Conservation (phyloP, 192 early-diverging fungal species). For the Linnemannia elongata region DNA sequence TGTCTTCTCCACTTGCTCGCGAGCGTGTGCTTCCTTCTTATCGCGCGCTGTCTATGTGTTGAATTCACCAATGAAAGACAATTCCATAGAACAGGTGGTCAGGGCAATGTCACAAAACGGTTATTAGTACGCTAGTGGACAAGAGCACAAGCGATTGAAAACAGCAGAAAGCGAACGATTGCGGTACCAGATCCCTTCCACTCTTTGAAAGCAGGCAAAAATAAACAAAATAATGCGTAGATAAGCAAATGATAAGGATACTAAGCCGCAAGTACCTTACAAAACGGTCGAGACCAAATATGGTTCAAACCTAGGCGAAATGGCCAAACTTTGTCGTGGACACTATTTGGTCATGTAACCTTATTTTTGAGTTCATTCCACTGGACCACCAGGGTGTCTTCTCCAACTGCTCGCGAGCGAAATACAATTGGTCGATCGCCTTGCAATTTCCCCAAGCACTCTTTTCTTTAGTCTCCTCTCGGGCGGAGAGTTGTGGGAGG, state of each 20-base stretch:
- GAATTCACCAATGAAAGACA: constrained; percentile 19
- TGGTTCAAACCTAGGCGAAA: constrained; percentile 26
- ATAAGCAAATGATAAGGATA: constrained; percentile 17
- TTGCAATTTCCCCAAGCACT: constrained; percentile 31
- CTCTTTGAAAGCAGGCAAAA: constrained; percentile 2
- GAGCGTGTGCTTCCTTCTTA: constrained; percentile 2
- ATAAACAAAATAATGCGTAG: constrained; percentile 7
- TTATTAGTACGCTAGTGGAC: constrained; percentile 15
- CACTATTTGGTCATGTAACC: constrained; percentile 27
- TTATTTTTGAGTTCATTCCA: constrained; percentile 31
- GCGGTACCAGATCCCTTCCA: neutral
- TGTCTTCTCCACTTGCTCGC: too few relatives aligned
- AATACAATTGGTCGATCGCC: constrained; percentile 36
- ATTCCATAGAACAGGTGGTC: constrained; percentile 16
- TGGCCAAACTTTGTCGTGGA: constrained; percentile 28
- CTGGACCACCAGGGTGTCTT: constrained; percentile 25
- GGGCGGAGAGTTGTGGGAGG: constrained; percentile 19
- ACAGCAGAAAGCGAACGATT: constrained; percentile 3
- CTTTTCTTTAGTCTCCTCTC: constrained; percentile 40
- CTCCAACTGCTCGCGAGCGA: constrained; percentile 30
- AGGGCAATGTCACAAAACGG: constrained; percentile 2
- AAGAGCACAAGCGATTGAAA: constrained; percentile 15
- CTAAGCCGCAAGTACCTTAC: constrained; percentile 26
- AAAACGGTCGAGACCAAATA: constrained; percentile 25
- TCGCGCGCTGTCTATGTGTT: constrained; percentile 19